Conservation (phyloP, 2,329 filamentous ascomycete genomes). For the Cladosporium cucumerinum region DNA sequence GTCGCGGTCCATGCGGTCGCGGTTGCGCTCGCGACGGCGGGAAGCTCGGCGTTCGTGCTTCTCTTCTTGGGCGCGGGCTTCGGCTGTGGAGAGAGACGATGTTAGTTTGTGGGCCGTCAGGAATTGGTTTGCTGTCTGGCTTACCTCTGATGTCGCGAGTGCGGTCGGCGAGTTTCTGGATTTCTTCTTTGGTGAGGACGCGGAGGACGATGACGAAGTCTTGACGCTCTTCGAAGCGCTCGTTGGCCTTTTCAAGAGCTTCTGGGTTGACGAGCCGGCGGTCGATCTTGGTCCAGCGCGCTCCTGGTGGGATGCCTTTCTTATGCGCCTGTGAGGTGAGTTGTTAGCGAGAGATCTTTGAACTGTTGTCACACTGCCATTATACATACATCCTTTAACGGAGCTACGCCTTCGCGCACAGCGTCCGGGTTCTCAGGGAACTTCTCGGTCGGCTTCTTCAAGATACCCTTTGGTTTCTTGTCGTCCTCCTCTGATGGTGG, state of each 20-base stretch:
- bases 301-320: constrained; percentile 55
- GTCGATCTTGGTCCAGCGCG: constrained; percentile 91
- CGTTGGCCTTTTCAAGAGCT: constrained; percentile 79
- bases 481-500: constrained; percentile 60
- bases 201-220: constrained; percentile 91
- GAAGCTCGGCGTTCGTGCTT: constrained; percentile 27
- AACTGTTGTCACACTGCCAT: neutral
- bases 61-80: constrained; percentile 26
- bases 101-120: constrained; percentile 12
- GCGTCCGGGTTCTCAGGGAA: constrained; percentile 86
- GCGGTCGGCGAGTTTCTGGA: constrained; percentile 77
- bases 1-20: constrained; percentile 30
- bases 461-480: constrained; percentile 76
- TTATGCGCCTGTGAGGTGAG: constrained; percentile 30
- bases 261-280: constrained; percentile 85
- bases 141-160: constrained; percentile 72
- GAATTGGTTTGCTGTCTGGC: neutral
- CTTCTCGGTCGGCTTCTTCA: constrained; percentile 74
- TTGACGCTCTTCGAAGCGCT: constrained; percentile 86
- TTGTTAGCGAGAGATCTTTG: constrained; percentile 15
- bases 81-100: constrained; percentile 9
- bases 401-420: constrained; percentile 83
- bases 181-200: constrained; percentile 83
- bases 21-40: constrained; percentile 25
- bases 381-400: constrained; percentile 68